These are phyloP conservation scores for Aspergillus floridensis DNA, from an alignment of 2,329 filamentous ascomycete species.

Conservation along the genomic window DNA sequence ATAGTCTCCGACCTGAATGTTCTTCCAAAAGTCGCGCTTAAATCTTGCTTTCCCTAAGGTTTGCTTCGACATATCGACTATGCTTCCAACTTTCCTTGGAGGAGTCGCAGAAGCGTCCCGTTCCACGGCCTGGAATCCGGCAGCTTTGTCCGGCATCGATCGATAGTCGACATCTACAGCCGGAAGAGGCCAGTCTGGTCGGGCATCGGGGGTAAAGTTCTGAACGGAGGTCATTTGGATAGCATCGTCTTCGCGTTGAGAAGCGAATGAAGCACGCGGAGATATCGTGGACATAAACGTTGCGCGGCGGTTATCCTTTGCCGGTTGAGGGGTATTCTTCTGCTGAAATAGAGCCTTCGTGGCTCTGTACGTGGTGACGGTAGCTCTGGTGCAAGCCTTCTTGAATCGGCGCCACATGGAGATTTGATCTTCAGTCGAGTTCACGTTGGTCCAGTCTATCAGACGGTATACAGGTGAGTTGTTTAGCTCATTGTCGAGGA, in stretches of 20 bases:
- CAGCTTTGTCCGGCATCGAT: conserved; percentile 32
- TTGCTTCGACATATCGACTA: conserved; percentile 70
- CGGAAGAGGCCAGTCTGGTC: conserved; percentile 42
- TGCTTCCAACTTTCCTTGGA: conserved; percentile 56
- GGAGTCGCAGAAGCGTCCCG: conserved; percentile 24
- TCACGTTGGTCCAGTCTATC: conserved; percentile 87
- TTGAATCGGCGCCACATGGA: conserved; percentile 85
- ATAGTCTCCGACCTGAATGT: conserved; percentile 90
- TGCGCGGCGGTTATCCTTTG: conserved; percentile 57
- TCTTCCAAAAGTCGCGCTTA: conserved; percentile 94
- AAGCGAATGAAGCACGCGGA: conserved; percentile 56
- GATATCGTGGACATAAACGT: conserved; percentile 64
- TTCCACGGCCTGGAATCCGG: conserved; percentile 24
- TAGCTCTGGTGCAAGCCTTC: conserved; percentile 71
- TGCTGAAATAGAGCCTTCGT: conserved; percentile 50
- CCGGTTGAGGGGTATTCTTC: conserved; percentile 37
- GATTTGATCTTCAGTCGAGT: conserved; percentile 82
- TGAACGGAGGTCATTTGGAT: conserved; percentile 96
- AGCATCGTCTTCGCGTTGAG: conserved; percentile 54
- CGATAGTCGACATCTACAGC: conserved; percentile 30
- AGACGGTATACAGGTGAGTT: conserved; percentile 92
- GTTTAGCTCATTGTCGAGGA: conserved; percentile 90
- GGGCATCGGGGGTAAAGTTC: conserved; percentile 66
- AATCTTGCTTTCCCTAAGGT: conserved; percentile 73
- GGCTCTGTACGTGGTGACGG: conserved; percentile 56